Conservation (phyloP, 768 basidiomycete genomes). For the Calocera cornea region DNA sequence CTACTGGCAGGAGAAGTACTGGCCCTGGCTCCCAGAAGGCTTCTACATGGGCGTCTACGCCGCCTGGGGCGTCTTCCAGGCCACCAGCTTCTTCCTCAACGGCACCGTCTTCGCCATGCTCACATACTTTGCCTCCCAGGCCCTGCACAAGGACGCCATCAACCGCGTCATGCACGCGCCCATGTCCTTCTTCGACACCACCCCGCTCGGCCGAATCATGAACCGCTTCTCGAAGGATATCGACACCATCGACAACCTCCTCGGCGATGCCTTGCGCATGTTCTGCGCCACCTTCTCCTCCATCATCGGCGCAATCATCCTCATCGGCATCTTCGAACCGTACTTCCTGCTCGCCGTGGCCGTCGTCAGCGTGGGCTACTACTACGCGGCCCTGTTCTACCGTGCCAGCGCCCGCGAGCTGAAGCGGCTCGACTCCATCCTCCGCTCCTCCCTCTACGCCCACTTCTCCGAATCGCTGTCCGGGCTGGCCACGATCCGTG, state of each 20-base stretch:
- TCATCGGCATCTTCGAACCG: slow-evolving; percentile 53
- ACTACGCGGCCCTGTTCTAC: slow-evolving; percentile 67
- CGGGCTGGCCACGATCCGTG: slow-evolving; percentile 76
- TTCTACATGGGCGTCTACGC: slow-evolving; percentile 72
- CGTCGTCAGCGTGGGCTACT: slow-evolving; percentile 46
- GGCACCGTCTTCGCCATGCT: slow-evolving; percentile 50
- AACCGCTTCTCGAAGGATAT: slow-evolving; percentile 80
- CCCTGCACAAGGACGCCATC: slow-evolving; percentile 53
- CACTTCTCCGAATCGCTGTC: slow-evolving; percentile 87
- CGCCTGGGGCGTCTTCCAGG: slow-evolving; percentile 53
- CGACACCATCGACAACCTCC: slow-evolving; percentile 64
- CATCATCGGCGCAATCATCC: slow-evolving; percentile 62
- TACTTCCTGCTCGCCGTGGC: slow-evolving; percentile 73
- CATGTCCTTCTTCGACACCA: slow-evolving; percentile 56
- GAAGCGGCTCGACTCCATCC: slow-evolving; percentile 67
- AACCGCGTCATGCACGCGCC: slow-evolving; percentile 63
- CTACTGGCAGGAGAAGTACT: slow-evolving; percentile 64
- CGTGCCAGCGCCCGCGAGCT: slow-evolving; percentile 74
- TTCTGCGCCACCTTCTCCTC: slow-evolving; percentile 46
- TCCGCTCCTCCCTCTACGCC: slow-evolving; percentile 75
- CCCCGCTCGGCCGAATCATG: slow-evolving; percentile 62
- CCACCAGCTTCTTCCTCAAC: slow-evolving; percentile 53
- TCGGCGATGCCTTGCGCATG: slow-evolving; percentile 57
- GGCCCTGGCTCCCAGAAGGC: neutral
- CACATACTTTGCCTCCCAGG: slow-evolving; percentile 64